Evolutionary conservation across 345 rosid genomes (phyloP).

Genomic region (Brassica incana): DNA sequence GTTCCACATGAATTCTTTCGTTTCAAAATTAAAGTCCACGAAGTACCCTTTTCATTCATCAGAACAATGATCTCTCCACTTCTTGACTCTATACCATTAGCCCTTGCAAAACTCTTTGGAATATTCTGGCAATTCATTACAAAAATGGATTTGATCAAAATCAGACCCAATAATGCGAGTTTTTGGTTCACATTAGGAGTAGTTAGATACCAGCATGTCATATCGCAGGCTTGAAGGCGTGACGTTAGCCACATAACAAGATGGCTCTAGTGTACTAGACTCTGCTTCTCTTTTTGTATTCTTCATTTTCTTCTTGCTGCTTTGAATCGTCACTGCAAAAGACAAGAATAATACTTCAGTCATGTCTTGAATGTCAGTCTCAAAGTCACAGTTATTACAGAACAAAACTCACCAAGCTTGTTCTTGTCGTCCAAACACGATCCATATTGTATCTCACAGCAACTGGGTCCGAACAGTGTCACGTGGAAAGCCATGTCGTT

Average conservation of each 20-base stretch:
- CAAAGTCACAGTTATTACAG: not conserved
- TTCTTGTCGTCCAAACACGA: not conserved
- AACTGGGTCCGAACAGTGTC: conserved; percentile 16
- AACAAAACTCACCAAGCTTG: conserved; percentile 14
- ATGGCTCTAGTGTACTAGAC: not conserved
- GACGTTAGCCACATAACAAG: not conserved
- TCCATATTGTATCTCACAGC: conserved; percentile 27
- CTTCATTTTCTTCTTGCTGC: not conserved
- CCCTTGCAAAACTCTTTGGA: not conserved
- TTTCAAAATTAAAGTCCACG: not conserved
- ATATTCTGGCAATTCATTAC: not conserved
- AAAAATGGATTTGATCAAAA: not conserved
- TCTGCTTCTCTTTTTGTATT: not conserved
- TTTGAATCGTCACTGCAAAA: not conserved
- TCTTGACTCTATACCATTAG: not conserved
- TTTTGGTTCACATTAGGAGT: not conserved
- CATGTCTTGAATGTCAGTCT: not conserved
- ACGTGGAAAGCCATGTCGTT: conserved; percentile 21
- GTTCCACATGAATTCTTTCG: not conserved
- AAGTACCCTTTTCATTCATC: conserved; percentile 7
- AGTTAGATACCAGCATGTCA: not conserved
- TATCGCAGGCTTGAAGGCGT: not conserved
- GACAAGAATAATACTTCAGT: not conserved
- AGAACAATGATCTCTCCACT: conserved; percentile 4
- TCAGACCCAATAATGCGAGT: not conserved